Percentiles rank a stretch among this genome's conserved stretches.
phyloP scores from a whole-genome alignment of 2,329 filamentous ascomycete species.

The Sarocladiaceae sp. region DNA sequence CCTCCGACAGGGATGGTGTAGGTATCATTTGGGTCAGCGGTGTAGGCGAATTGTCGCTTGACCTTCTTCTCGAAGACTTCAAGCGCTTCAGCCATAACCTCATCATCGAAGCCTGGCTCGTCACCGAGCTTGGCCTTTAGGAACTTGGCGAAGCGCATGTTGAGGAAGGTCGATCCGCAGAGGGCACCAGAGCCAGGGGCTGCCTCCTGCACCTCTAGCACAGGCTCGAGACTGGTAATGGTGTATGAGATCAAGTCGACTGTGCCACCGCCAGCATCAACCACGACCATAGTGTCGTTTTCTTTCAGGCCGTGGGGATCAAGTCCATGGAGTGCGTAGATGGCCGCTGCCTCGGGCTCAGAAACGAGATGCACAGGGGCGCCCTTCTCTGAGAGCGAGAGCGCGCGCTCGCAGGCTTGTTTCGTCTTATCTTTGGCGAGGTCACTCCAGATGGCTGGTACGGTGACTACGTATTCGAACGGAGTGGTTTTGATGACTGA shows the following conservation, averaged over 20 bases:
- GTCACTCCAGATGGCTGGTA: slow-evolving; percentile 54
- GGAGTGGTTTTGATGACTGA: slow-evolving; percentile 35
- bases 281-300: slow-evolving; percentile 44
- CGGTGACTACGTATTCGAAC: slow-evolving; percentile 48
- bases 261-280: slow-evolving; percentile 48
- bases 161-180: slow-evolving; percentile 42
- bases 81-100: slow-evolving; percentile 33
- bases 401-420: slow-evolving; percentile 35
- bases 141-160: slow-evolving; percentile 38
- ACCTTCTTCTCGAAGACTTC: slow-evolving; percentile 37
- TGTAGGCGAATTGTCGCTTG: slow-evolving; percentile 31
- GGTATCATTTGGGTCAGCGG: slow-evolving; percentile 24
- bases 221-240: slow-evolving; percentile 36
- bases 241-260: slow-evolving; percentile 49
- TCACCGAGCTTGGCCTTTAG: slow-evolving; percentile 34
- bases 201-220: slow-evolving; percentile 40
- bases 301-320: slow-evolving; percentile 33
- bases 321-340: slow-evolving; percentile 38
- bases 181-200: slow-evolving; percentile 40
- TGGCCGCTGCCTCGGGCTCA: slow-evolving; percentile 46
- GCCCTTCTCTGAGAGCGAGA: slow-evolving; percentile 22
- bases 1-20: slow-evolving; percentile 36
- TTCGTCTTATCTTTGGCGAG: slow-evolving; percentile 45
- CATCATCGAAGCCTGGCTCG: slow-evolving; percentile 34
- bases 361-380: slow-evolving; percentile 37